Evolutionary conservation across 2,329 filamentous ascomycete species (phyloP), one percentile per base, ranked within the genome.

Genomic region (Diaporthe citri): DNA sequence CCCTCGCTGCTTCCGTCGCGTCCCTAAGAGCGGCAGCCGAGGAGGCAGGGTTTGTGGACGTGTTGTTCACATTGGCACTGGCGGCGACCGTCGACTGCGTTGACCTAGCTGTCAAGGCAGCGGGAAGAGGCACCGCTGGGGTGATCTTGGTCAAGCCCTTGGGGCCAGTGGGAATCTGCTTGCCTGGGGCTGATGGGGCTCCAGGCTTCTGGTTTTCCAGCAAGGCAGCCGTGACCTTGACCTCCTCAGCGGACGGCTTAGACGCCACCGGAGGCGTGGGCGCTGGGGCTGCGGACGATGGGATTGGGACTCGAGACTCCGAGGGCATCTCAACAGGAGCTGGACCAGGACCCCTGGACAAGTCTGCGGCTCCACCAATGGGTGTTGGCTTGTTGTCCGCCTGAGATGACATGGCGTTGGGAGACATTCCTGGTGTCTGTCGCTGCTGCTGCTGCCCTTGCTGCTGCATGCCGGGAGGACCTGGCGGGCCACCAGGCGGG

Each of bases 1-100:
- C 93, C 79, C 92, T 93, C 1, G 94, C 94, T 52, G 93, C 91
- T 81, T 93, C 91, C 0, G 94, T 95, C 1, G 93, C 93, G 83
- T 93, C 92, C 77, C 90, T 88, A 13, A 93, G 85, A 60, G 85
- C 82, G 12, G 85, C 81, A 15, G 85, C 85, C 80, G 82, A 82
- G 3, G 81, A 77, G 20, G 36, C 36, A 39, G 83, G 80, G 48
- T 82, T 84, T 12, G 81, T 79, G 70, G 82, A 80, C 10, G 34
- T n/a, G 22, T 31, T 62, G 34, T 64, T 55, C 43, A 52, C n/a
- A 20, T 64, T 72, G 70, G 57, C 34, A 31, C 15, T 60, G 31
- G 88, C 82, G 59, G 83, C 80, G 6, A 82, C 79, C 12, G 82
- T 78, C 71, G 75, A 78, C 77, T 77, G 83, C 25, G 78, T 69